These are phyloP conservation scores for Apiospora hydei DNA, from an alignment of 2,329 filamentous ascomycete species.

Conservation along the genomic window DNA sequence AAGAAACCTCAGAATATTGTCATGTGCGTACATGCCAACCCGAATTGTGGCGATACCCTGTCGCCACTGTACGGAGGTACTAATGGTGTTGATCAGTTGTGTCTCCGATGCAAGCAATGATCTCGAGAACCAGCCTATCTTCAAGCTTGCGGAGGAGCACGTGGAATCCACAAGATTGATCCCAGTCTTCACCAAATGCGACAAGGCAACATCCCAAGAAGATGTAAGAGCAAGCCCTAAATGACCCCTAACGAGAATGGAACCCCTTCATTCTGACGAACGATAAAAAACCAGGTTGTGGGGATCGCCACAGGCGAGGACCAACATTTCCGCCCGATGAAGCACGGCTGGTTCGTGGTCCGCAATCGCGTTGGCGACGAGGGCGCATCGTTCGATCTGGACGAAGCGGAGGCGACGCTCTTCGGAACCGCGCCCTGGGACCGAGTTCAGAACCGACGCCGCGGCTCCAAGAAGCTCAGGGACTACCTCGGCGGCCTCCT, in stretches of 20 bases:
- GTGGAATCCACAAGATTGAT: slow-evolving; percentile 42
- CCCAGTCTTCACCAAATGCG: slow-evolving; percentile 49
- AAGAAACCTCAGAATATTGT: slow-evolving; percentile 45
- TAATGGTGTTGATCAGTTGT: slow-evolving; percentile 36
- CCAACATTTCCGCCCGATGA: slow-evolving; percentile 21
- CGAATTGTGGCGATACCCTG: too few species aligned
- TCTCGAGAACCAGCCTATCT: slow-evolving; percentile 41
- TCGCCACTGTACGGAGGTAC: not conserved
- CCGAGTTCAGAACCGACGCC: slow-evolving; percentile 33
- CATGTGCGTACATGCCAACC: slow-evolving; percentile 40
- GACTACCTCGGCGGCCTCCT: slow-evolving; percentile 41
- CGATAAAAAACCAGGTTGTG: slow-evolving; percentile 25
- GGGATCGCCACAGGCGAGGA: slow-evolving; percentile 27
- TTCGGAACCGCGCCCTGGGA: slow-evolving; percentile 42
- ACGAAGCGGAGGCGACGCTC: slow-evolving; percentile 37
- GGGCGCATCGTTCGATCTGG: slow-evolving; percentile 37
- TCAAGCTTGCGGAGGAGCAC: slow-evolving; percentile 37
- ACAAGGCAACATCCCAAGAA: slow-evolving; percentile 35
- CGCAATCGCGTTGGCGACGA: slow-evolving; percentile 42
- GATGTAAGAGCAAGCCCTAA: slow-evolving; percentile 21
- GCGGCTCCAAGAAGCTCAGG: slow-evolving; percentile 42
- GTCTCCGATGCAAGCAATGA: slow-evolving; percentile 43
- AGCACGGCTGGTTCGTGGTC: slow-evolving; percentile 47
- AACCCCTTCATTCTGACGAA: not conserved
- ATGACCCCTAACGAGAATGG: not conserved